Evolutionary conservation across 2,329 filamentous ascomycete genomes (phyloP).

Genomic region (Ilyonectria sp.): DNA sequence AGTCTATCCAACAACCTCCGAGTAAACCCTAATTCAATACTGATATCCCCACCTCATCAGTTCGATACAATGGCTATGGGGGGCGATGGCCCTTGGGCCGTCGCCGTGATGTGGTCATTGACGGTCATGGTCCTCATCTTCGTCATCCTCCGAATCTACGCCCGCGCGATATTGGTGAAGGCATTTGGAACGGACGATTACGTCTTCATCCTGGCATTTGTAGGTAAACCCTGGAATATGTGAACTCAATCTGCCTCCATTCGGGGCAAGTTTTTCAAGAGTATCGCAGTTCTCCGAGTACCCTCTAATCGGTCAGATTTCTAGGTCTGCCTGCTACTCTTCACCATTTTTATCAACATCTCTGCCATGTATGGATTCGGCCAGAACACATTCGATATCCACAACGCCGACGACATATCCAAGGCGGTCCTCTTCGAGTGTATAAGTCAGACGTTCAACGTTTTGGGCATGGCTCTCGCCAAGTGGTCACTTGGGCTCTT

Average conservation of each 20-base stretch:
- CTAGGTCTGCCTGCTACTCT: too few relatives aligned
- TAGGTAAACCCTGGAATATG: not conserved
- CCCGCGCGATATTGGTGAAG: slow-evolving; percentile 46
- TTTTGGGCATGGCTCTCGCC: slow-evolving; percentile 54
- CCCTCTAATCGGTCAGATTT: too few relatives aligned
- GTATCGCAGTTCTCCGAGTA: too few relatives aligned
- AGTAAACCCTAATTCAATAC: too few relatives aligned
- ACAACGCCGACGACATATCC: slow-evolving; percentile 30
- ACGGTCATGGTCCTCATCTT: slow-evolving; percentile 44
- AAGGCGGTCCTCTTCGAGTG: slow-evolving; percentile 47
- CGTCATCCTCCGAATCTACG: slow-evolving; percentile 54
- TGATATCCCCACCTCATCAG: too few relatives aligned
- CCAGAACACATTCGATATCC: slow-evolving; percentile 29
- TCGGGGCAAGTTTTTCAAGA: too few relatives aligned
- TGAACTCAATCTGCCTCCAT: too few relatives aligned
- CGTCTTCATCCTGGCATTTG: slow-evolving; percentile 42
- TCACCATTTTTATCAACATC: too few relatives aligned
- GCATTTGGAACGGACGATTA: slow-evolving; percentile 50
- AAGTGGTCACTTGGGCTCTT: slow-evolving; percentile 56
- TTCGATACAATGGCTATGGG: too few relatives aligned
- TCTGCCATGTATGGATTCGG: too few relatives aligned
- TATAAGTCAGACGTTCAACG: slow-evolving; percentile 52
- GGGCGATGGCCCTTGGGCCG: too few relatives aligned
- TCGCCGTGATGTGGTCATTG: slow-evolving; percentile 32
- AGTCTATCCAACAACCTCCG: too few relatives aligned